Base-by-base conservation (phyloP, 768 basidiomycete species). In the Dioszegia aurantiaca region DNA sequence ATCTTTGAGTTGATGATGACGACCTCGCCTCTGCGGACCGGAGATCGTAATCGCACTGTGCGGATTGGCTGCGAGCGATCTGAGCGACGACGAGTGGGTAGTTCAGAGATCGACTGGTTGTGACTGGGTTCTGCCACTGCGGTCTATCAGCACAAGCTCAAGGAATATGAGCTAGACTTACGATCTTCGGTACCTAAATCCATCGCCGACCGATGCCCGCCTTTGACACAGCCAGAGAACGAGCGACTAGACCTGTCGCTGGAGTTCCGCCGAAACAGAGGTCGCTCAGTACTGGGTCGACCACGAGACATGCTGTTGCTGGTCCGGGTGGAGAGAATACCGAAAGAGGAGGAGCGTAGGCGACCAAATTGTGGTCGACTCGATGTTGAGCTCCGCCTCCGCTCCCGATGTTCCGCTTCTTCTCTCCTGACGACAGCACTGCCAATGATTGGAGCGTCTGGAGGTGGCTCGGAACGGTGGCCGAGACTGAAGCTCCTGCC, bases 401-500 rank as follows among this genome's bases (percentile, higher is more conserved):
- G 41, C 37, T 64, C 63, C 27, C 54, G 31, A 26, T 59, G 55
- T 37, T 64, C 58, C 19, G 51, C 51, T 24, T 53, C 51, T 27
- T 53, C 51, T 24, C 51, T 55, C 55, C 61, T 36, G n/a, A 42
- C 61, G 42, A 51, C 63, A 6, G 61, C 51, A 40, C 14, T 39
- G 9, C 51, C 66, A 17, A 68, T 65, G 28, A 68, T 60, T 3
- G 66, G 68, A 28, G 62, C 68, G n/a, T 55, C 62, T n/a, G 60
- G 47, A 17, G 61, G 61, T 6, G 51, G 51, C 4, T 40, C 31
- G n/a, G 42, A 21, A 14, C 21, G 30, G 10, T 49, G 49, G 3
- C 70, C 65, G 9, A 72, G 47, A 49, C 65, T 68, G 28, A 64
- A 24, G 51, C 64, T 66, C 10, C 70, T 51, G 1, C 68, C 68